Evolutionary conservation across 2,329 filamentous ascomycete species (phyloP).

Genomic region (Penicillium palitans): DNA sequence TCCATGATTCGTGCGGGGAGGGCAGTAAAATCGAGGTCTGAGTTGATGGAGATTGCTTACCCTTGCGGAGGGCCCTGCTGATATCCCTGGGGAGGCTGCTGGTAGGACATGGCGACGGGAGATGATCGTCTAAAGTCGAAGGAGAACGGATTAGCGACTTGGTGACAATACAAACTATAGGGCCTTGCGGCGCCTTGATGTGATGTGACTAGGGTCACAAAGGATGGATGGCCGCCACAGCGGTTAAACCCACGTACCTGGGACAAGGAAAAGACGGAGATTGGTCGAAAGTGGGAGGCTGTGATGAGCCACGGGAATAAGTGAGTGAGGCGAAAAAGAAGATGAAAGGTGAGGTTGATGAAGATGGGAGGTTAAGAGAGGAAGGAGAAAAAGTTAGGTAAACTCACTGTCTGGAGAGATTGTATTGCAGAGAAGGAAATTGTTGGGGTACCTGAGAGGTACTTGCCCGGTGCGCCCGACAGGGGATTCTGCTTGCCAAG

Average conservation of each 20-base stretch:
- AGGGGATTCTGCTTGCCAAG: constrained; percentile 7
- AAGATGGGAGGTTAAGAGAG: not conserved
- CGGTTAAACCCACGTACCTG: constrained; percentile 11
- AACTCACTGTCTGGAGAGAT: constrained; percentile 7
- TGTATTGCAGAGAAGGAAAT: constrained; percentile 7
- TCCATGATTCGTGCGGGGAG: too few relatives aligned
- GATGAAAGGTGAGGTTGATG: not conserved
- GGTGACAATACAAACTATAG: constrained; percentile 5
- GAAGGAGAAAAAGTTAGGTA: constrained; percentile 17
- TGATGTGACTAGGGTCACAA: not conserved
- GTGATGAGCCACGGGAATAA: constrained; percentile 6
- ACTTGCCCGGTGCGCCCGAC: constrained; percentile 5
- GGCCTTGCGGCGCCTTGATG: not conserved
- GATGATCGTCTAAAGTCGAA: not conserved
- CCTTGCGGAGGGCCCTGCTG: too few relatives aligned
- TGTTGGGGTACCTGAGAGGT: constrained; percentile 11
- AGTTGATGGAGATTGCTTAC: too few relatives aligned
- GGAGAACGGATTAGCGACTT: constrained; percentile 10
- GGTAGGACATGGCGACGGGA: constrained; percentile 41
- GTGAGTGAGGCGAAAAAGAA: not conserved
- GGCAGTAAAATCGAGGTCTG: too few relatives aligned
- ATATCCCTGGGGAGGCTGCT: constrained; percentile 36
- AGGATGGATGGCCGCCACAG: not conserved
- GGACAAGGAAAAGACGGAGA: not conserved
- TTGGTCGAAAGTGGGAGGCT: constrained; percentile 3